Evolutionary conservation across 805 yeast species (phyloP).

Genomic region (Lipomyces starkeyi): DNA sequence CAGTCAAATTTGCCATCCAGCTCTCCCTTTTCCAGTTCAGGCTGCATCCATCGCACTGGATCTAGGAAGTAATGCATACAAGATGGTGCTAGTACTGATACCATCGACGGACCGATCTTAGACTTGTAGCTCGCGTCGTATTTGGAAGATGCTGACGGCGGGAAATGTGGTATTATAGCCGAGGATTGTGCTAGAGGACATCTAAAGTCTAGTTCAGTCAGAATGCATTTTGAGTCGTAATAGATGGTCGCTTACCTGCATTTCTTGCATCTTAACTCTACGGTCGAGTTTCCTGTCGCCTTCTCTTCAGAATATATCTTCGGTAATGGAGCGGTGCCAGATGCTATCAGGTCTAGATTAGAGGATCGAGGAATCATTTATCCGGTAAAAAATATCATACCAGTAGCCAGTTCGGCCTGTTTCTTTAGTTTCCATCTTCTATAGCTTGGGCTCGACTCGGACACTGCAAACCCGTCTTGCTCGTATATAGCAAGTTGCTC

Average conservation of each 20-base stretch:
- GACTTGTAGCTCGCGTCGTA: conserved; percentile 13
- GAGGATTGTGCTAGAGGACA: conserved; percentile 65
- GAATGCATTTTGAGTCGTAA: not conserved
- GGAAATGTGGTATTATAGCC: conserved; percentile 65
- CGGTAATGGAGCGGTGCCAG: conserved; percentile 40
- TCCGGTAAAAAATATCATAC: conserved; percentile 22
- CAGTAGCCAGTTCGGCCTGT: conserved; percentile 44
- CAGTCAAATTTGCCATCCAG: conserved; percentile 88
- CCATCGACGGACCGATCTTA: conserved; percentile 33
- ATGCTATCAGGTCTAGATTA: conserved; percentile 13
- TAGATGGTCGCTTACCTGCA: conserved; percentile 61
- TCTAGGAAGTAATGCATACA: conserved; percentile 91
- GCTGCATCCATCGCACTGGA: conserved; percentile 91
- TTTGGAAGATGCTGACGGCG: conserved; percentile 9
- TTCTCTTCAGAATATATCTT: conserved; percentile 52
- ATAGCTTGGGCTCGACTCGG: conserved; percentile 45
- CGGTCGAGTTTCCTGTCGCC: conserved; percentile 19
- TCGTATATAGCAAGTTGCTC: conserved; percentile 73
- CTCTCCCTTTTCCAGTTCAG: conserved; percentile 72
- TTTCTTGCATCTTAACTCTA: conserved; percentile 70
- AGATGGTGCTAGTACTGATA: conserved; percentile 38
- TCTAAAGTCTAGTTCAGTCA: conserved; percentile 52
- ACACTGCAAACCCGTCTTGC: conserved; percentile 47
- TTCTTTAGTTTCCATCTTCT: conserved; percentile 50
- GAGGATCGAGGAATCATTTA: not conserved